phyloP scores from a whole-genome alignment of 345 rosid genomes.

The Hirschfeldia incana region DNA sequence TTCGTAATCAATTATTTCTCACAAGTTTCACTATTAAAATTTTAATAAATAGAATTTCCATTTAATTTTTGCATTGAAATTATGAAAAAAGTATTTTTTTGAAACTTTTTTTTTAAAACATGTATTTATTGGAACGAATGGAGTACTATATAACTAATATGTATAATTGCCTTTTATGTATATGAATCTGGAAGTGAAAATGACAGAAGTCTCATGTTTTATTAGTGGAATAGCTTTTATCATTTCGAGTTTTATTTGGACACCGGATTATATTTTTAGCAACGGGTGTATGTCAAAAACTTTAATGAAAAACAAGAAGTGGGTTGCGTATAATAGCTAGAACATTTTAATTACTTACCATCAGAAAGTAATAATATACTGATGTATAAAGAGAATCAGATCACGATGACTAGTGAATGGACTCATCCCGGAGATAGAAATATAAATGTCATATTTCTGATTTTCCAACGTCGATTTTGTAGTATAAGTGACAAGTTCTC shows the following conservation, averaged over 20 bases:
- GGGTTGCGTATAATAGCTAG: not conserved
- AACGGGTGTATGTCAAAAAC: not conserved
- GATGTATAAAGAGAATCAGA: not conserved
- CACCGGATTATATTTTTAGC: not conserved
- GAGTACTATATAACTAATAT: not conserved
- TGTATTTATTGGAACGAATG: no score
- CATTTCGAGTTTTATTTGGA: conserved; percentile 12
- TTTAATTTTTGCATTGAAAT: no score
- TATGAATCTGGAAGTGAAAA: conserved; percentile 9
- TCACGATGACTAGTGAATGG: not conserved
- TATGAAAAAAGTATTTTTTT: no score
- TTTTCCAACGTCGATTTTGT: not conserved
- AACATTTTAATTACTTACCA: not conserved
- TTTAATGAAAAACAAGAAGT: not conserved
- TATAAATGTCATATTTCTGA: not conserved
- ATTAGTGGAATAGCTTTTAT: conserved; percentile 19
- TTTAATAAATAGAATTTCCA: no score
- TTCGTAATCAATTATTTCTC: no score
- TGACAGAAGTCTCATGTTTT: not conserved
- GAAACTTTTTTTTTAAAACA: no score
- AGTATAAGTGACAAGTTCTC: not conserved
- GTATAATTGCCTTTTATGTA: not conserved
- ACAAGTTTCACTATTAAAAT: no score
- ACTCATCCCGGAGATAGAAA: not conserved
- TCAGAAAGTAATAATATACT: not conserved